Percentiles rank a stretch among this genome's conserved stretches.
Evolutionary conservation across 306 rosid species (phyloP).

Genomic region (Quercus engelmannii): DNA sequence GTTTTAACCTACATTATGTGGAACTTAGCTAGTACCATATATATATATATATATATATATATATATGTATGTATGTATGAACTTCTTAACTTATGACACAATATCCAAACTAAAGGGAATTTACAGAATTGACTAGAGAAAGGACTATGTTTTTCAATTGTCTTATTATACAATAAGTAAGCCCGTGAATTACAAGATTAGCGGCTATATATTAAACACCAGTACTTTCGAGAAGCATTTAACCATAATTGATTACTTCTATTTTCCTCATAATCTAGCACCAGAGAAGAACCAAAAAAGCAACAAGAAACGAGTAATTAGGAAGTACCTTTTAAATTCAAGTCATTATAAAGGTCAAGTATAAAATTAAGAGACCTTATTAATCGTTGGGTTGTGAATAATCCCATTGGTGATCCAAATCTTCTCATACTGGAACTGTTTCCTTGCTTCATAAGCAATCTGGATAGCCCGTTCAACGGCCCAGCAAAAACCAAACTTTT

Average conservation of each 20-base stretch:
- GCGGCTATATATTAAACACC: background rate
- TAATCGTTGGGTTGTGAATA: slow-evolving; percentile 96
- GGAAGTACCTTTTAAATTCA: background rate
- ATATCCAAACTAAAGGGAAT: background rate
- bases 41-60: background rate
- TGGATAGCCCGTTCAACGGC: too few species aligned
- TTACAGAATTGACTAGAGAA: background rate
- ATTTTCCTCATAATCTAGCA: background rate
- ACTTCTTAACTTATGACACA: background rate
- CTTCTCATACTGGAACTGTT: too few species aligned
- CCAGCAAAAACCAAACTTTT: too few species aligned
- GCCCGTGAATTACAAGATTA: background rate
- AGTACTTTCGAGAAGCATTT: background rate
- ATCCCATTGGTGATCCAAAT: slow-evolving; percentile 13
- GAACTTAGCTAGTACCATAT: too few species aligned
- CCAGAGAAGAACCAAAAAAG: background rate
- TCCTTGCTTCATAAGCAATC: too few species aligned
- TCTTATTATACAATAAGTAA: too few species aligned
- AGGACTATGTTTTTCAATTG: background rate
- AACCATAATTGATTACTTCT: background rate
- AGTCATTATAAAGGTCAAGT: background rate
- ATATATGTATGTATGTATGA: background rate
- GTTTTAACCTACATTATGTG: too few species aligned
- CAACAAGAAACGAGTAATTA: background rate
- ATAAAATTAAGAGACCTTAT: slow-evolving; percentile 45